These are phyloP conservation scores for Pelargonium fulgidum DNA, from an alignment of 441 rosid species.

Conservation along the genomic window DNA sequence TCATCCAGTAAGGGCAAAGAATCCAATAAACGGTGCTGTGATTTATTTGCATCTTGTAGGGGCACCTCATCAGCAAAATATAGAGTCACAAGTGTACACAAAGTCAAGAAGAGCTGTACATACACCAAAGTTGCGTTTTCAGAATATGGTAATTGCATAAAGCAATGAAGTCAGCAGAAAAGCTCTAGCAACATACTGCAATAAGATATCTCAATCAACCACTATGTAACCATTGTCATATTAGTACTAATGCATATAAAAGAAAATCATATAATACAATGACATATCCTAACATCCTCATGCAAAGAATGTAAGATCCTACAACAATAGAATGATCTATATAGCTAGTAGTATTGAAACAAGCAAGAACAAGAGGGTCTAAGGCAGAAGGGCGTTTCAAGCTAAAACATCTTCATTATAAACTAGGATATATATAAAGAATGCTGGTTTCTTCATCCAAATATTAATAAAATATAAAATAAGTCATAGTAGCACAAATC, in stretches of 20 bases:
- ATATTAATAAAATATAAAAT: neutral
- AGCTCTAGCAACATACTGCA: neutral
- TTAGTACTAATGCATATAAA: neutral
- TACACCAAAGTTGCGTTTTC: constrained; percentile 12
- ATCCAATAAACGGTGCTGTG: constrained; percentile 40
- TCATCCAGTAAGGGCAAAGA: constrained; percentile 74
- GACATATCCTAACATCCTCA: neutral
- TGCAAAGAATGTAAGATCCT: no score
- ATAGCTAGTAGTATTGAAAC: neutral
- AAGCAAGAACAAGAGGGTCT: neutral
- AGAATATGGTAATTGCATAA: constrained; percentile 11
- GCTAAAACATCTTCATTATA: neutral
- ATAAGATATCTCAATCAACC: neutral
- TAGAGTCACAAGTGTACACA: constrained; percentile 78
- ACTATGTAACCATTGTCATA: neutral
- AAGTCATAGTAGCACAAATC: constrained; percentile 6
- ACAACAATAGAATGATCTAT: no score
- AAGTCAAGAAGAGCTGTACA: constrained; percentile 70
- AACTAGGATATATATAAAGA: neutral
- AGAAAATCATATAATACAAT: neutral
- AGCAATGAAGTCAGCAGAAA: neutral
- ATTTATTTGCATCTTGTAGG: constrained; percentile 30
- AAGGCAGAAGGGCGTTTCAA: neutral
- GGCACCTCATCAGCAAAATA: constrained; percentile 88
- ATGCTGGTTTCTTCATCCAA: neutral